These are phyloP conservation scores for Podila epicladia DNA, from an alignment of 192 early-diverging fungal species.

Conservation along the genomic window DNA sequence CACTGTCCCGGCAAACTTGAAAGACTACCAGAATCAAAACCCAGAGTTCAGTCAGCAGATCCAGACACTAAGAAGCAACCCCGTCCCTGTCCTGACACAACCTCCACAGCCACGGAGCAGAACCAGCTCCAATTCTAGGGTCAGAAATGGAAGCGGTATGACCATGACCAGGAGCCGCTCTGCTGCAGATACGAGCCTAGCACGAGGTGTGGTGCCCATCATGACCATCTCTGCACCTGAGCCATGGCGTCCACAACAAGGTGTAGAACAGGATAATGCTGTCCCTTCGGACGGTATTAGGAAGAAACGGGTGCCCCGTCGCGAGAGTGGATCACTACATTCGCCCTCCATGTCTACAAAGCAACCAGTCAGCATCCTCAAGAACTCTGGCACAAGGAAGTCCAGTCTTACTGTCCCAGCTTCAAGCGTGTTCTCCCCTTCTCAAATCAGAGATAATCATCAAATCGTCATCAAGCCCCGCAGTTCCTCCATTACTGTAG, in stretches of 20 bases:
- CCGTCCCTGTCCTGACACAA: constrained; percentile 9
- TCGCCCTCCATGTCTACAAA: constrained; percentile 25
- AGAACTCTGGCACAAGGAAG: constrained; percentile 29
- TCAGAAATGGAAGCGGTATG: neutral
- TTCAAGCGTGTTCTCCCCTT: constrained; percentile 6
- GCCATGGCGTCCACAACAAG: neutral
- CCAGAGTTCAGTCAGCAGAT: neutral
- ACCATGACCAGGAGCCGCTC: neutral
- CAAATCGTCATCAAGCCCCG: neutral
- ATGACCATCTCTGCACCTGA: constrained; percentile 10
- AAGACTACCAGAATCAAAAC: neutral
- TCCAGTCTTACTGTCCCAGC: constrained; percentile 32
- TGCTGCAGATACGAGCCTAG: neutral
- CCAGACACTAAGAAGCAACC: neutral
- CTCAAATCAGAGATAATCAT: neutral
- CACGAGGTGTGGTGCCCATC: constrained; percentile 7
- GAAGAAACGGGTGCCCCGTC: constrained; percentile 24
- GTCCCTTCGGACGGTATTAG: too few species aligned
- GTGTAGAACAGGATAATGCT: neutral
- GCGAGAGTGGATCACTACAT: constrained; percentile 9
- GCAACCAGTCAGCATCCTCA: constrained; percentile 41
- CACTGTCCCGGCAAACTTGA: neutral
- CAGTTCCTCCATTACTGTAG: neutral
- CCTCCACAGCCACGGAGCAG: constrained; percentile 15
- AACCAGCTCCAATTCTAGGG: neutral